These are phyloP conservation scores for Saccharomyces uvarum DNA, from an alignment of 1,139 yeast genomes.

Conservation along the genomic window DNA sequence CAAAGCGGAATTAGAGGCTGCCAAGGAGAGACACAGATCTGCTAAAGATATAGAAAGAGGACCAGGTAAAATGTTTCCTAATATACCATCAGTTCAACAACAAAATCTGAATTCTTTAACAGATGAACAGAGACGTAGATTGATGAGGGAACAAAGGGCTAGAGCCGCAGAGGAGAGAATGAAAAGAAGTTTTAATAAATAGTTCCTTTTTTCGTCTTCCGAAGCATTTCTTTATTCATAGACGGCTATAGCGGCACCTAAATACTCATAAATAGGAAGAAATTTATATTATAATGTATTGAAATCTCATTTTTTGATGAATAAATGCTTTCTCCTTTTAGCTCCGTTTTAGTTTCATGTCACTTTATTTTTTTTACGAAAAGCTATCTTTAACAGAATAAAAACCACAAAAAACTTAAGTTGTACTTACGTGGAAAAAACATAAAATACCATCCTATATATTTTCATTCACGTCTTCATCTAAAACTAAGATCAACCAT, in stretches of 20 bases:
- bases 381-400: no score
- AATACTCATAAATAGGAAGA: background rate
- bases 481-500: no score
- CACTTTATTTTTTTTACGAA: no score
- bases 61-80: constrained; percentile 25
- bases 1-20: constrained; percentile 30
- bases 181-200: constrained; percentile 6
- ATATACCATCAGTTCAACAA: constrained; percentile 16
- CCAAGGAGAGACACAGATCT: constrained; percentile 23
- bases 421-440: background rate
- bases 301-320: no score
- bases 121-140: constrained; percentile 63
- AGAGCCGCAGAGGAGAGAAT: constrained; percentile 93
- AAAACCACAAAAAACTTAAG: background rate
- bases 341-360: no score
- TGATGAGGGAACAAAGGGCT: constrained; percentile 92
- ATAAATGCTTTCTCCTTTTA: no score
- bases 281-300: background rate
- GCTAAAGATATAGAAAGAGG: constrained; percentile 25
- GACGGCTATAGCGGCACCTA: background rate
- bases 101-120: constrained; percentile 36
- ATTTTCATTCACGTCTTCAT: no score
- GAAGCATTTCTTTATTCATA: background rate
- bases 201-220: background rate
- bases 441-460: background rate